phyloP scores from a whole-genome alignment of 306 rosid genomes.

The Pyrus communis region DNA sequence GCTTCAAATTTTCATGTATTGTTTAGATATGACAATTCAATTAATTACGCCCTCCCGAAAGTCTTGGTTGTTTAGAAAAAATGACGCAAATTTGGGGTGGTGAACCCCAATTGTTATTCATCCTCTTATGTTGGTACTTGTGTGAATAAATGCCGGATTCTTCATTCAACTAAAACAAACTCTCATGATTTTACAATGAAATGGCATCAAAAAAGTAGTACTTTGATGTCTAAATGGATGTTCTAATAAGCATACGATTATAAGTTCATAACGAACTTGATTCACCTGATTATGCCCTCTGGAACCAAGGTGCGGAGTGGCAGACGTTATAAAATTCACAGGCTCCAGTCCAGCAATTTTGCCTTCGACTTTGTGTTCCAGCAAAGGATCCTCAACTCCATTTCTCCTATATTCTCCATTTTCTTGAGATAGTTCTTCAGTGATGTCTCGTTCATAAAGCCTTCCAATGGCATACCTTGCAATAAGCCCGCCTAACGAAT shows the following conservation, averaged over 20 bases:
- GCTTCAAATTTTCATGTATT: neutral
- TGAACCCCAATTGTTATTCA: neutral
- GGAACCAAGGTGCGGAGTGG: conserved; percentile 92
- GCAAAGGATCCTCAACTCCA: conserved; percentile 27
- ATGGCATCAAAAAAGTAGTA: neutral
- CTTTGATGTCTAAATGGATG: neutral
- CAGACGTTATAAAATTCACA: conserved; percentile 65
- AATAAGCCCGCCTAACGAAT: conserved; percentile 75
- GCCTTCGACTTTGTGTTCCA: conserved; percentile 27
- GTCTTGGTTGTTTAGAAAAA: neutral
- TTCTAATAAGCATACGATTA: neutral
- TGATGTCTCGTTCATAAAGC: conserved; percentile 50
- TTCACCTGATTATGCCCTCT: conserved; percentile 81
- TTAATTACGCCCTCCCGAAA: neutral
- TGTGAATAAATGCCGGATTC: neutral
- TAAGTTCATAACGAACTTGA: neutral
- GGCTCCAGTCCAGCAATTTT: conserved; percentile 86
- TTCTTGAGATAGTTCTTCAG: conserved; percentile 16
- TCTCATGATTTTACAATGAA: neutral
- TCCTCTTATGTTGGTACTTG: neutral
- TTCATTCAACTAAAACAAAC: neutral
- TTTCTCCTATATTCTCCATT: conserved; percentile 36
- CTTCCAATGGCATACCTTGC: conserved; percentile 74
- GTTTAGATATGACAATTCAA: neutral
- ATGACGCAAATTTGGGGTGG: neutral